Conservation (phyloP, 208 protist genomes). For the Willaertia magna region DNA sequence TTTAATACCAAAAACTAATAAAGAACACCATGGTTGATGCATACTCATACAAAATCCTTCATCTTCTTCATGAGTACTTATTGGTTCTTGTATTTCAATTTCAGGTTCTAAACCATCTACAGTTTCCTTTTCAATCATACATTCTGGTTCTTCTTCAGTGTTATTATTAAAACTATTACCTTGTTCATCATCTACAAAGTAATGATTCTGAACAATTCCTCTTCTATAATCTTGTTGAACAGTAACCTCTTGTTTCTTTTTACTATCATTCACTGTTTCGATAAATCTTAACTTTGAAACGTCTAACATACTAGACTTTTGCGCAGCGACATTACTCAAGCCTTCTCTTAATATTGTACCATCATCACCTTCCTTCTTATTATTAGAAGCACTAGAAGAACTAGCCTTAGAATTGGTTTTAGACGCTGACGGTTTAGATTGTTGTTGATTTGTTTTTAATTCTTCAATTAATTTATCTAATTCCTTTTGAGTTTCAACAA, state of each 20-base stretch:
- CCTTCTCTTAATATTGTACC: not conserved
- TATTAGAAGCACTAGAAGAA: not conserved
- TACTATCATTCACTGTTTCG: not conserved
- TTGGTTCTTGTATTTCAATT: conserved; percentile 15
- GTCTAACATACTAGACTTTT: not conserved
- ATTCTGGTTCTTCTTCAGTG: conserved; percentile 21
- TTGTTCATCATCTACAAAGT: not conserved
- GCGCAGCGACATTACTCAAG: not conserved
- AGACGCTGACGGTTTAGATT: too few relatives aligned
- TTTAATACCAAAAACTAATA: conserved; percentile 76
- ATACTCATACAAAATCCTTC: conserved; percentile 67
- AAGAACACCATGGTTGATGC: conserved; percentile 77
- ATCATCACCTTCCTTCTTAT: not conserved
- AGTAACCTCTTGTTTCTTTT: not conserved
- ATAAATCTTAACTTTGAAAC: not conserved
- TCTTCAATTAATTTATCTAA: not conserved
- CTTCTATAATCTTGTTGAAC: not conserved
- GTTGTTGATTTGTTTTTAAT: not conserved
- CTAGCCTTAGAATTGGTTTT: too few relatives aligned
- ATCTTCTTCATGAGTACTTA: conserved; percentile 32
- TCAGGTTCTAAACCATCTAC: conserved; percentile 12
- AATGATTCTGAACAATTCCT: not conserved
- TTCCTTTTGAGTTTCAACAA: not conserved
- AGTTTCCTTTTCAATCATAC: conserved; percentile 9
- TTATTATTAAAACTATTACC: not conserved